Conservation (phyloP, 257 asterid genomes). For the Solanum lycopersicoides region DNA sequence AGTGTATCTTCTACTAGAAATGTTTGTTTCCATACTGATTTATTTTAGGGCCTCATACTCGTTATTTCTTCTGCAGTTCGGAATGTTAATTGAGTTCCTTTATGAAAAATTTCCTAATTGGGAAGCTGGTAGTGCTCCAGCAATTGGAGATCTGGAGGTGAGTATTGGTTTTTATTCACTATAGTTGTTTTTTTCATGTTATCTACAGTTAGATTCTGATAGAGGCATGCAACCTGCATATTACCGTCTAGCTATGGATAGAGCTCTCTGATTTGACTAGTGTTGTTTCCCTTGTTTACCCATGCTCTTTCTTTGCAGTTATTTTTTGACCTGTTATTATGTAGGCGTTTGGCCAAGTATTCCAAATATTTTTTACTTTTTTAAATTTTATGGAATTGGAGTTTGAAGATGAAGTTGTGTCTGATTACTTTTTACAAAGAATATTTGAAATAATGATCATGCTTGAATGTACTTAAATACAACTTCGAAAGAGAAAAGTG, state of each 20-base stretch:
- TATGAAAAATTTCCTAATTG: slow-evolving; percentile 60
- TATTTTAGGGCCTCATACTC: neutral
- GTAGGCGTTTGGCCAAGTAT: neutral
- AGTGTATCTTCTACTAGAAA: neutral
- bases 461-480: neutral
- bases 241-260: neutral
- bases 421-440: neutral
- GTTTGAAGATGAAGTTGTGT: neutral
- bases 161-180: slow-evolving; percentile 11
- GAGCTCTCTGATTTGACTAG: neutral
- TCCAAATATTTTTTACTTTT: neutral
- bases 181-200: neutral
- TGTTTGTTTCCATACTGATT: neutral
- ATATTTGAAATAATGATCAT: neutral
- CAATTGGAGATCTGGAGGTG: slow-evolving; percentile 88
- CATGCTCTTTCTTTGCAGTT: neutral
- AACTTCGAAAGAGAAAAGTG: neutral
- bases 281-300: neutral
- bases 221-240: neutral
- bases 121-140: slow-evolving; percentile 61
- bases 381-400: neutral
- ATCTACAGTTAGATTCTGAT: neutral
- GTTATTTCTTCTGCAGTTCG: slow-evolving; percentile 53
- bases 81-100: slow-evolving; percentile 79
- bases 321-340: neutral